Evolutionary conservation across 768 basidiomycete genomes (phyloP).

Genomic region (Podaxis sp.): DNA sequence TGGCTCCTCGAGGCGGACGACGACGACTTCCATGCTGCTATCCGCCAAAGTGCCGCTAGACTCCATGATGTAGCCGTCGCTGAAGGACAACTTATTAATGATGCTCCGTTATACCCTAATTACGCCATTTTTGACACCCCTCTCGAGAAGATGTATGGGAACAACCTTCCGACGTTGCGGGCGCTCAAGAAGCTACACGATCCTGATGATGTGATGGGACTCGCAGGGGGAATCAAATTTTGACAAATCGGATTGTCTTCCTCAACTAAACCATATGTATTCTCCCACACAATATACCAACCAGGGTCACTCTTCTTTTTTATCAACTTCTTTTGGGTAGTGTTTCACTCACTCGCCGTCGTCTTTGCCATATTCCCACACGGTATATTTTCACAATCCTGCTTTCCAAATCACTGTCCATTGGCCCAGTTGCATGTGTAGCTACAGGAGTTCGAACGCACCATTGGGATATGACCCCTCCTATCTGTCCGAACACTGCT

Average conservation of each 20-base stretch:
- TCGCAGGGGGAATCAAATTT: conserved; percentile 67
- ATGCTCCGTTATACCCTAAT: conserved; percentile 55
- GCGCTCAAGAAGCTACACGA: conserved; percentile 47
- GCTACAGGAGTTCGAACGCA: not conserved
- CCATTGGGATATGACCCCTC: no score
- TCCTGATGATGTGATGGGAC: conserved; percentile 60
- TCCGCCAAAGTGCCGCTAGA: conserved; percentile 35
- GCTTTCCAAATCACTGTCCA: not conserved
- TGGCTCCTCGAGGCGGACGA: conserved; percentile 44
- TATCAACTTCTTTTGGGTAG: not conserved
- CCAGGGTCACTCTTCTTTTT: not conserved
- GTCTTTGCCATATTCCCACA: no score
- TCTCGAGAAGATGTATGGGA: conserved; percentile 49
- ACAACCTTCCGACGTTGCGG: conserved; percentile 40
- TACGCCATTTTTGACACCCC: conserved; percentile 58
- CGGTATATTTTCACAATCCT: not conserved
- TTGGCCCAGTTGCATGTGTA: not conserved
- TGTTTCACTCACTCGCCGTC: not conserved
- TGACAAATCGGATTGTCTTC: conserved; percentile 14
- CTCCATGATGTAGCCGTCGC: conserved; percentile 39
- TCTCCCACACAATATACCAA: not conserved
- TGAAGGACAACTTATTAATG: conserved; percentile 37
- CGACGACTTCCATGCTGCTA: conserved; percentile 38
- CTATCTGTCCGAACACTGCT: no score
- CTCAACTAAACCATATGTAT: not conserved